phyloP scores from a whole-genome alignment of 768 basidiomycete genomes.

The Tremella mesenterica region DNA sequence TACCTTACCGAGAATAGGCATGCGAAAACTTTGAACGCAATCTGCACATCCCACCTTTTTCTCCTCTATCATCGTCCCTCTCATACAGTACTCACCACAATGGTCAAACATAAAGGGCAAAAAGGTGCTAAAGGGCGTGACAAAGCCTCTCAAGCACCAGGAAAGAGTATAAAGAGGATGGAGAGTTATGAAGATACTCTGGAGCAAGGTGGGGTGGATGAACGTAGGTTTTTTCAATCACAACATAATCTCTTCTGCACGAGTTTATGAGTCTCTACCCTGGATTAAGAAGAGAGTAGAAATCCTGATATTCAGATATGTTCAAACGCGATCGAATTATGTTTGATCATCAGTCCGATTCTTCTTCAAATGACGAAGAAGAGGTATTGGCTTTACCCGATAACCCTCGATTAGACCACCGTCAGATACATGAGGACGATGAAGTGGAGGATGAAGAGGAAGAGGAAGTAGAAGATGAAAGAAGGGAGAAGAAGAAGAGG shows the following conservation, averaged over 20 bases:
- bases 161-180: constrained; percentile 28
- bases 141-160: constrained; percentile 12
- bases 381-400: constrained; percentile 63
- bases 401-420: constrained; percentile 37
- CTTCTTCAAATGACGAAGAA: constrained; percentile 52
- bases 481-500: constrained; percentile 16
- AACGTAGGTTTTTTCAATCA: constrained; percentile 28
- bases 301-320: constrained; percentile 28
- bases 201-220: constrained; percentile 42
- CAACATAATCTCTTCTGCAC: not conserved
- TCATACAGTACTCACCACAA: too few relatives aligned
- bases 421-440: constrained; percentile 15
- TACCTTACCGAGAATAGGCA: too few relatives aligned
- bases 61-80: too few relatives aligned
- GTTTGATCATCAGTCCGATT: constrained; percentile 54
- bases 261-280: not conserved
- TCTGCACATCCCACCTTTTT: too few relatives aligned
- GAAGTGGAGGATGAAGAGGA: constrained; percentile 48
- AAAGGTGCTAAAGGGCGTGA: too few relatives aligned
- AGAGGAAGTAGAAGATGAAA: constrained; percentile 48
- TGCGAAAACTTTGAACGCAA: too few relatives aligned
- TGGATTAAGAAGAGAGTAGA: not conserved
- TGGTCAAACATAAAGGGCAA: too few relatives aligned
- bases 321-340: constrained; percentile 61
- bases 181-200: constrained; percentile 41